Evolutionary conservation across 805 yeast species (phyloP), one percentile per base, ranked within the genome.

Genomic region (Lachancea waltii): DNA sequence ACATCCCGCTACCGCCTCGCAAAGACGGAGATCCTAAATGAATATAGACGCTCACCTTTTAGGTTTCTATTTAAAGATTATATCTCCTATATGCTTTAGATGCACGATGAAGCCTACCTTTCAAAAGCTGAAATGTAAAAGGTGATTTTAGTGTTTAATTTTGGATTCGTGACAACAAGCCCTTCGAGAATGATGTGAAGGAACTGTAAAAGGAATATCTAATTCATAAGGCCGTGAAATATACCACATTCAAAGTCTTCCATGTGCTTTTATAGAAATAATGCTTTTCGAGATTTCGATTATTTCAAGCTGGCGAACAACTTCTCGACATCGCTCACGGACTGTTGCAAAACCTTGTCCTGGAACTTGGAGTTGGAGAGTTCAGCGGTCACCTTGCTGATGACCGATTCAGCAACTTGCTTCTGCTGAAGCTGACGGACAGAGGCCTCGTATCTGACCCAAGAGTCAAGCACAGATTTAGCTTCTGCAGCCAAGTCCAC

Each of bases 361-460:
- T 90, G 97, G 83, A 89, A 86, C 73, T 85, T 85, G 46, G 95
- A 79, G 70, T 82, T 81, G 55, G 72, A 68, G 54, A 92, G 67
- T 69, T 86, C 92, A 65, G 81, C 69, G 73, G 85, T 79, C 58
- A 90, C 92, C 73, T 85, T 87, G 39, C 87, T 71, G 63, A 87
- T 84, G 49, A 92, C 95, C 42, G 87, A 59, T 60, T 83, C 70
- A 52, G 94, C 79, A 58, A 92, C 79, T 68, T 85, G 95, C 68
- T 80, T 76, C 75, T 92, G 98, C 75, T 92, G 95, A 62, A 79
- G 70, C 73, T 86, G 95, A 73, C 97, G 90, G 53, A 89, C 92
- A 64, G 86, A 87, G 53, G 85, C 82, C 75, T 92, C 98, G 69
- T 84, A 85, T 78, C 97, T 85, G 56, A 89, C 97, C 98, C 98